Conservation (phyloP, 2,329 filamentous ascomycete genomes). For the Monosporascus sp. region DNA sequence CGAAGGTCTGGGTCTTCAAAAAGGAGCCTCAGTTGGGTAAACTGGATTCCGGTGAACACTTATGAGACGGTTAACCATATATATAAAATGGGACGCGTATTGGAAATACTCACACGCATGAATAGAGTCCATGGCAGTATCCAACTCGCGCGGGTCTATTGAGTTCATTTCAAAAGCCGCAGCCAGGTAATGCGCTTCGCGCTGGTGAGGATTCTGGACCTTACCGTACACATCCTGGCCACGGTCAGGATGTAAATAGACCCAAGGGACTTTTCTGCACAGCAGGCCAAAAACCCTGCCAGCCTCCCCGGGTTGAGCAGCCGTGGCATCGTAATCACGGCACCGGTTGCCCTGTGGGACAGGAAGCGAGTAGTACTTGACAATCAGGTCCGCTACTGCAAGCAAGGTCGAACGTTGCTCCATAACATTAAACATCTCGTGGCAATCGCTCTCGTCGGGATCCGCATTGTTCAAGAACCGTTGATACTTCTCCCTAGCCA, state of each 20-base stretch:
- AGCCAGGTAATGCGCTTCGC: background rate
- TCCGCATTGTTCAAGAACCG: constrained; percentile 8
- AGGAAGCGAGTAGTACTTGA: constrained; percentile 15
- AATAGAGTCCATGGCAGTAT: background rate
- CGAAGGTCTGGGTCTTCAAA: constrained; percentile 9
- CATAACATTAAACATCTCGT: constrained; percentile 23
- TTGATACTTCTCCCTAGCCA: constrained; percentile 9
- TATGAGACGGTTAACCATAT: constrained; percentile 5
- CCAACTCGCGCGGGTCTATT: background rate
- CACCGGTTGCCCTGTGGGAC: constrained; percentile 16
- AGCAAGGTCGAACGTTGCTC: constrained; percentile 22
- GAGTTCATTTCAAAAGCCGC: background rate
- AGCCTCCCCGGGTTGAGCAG: background rate
- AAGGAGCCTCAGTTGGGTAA: constrained; percentile 14
- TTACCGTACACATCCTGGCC: background rate
- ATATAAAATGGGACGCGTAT: background rate
- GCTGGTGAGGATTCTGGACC: background rate
- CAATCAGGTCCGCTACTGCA: constrained; percentile 18
- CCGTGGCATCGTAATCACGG: constrained; percentile 12
- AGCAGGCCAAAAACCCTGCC: background rate
- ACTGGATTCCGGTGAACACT: constrained; percentile 17
- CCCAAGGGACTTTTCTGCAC: background rate
- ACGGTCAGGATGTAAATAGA: background rate
- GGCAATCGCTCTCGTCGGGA: constrained; percentile 12
- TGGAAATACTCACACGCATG: background rate